Conservation (phyloP, 2,329 filamentous ascomycete genomes). For the Lachnum nothofagi region DNA sequence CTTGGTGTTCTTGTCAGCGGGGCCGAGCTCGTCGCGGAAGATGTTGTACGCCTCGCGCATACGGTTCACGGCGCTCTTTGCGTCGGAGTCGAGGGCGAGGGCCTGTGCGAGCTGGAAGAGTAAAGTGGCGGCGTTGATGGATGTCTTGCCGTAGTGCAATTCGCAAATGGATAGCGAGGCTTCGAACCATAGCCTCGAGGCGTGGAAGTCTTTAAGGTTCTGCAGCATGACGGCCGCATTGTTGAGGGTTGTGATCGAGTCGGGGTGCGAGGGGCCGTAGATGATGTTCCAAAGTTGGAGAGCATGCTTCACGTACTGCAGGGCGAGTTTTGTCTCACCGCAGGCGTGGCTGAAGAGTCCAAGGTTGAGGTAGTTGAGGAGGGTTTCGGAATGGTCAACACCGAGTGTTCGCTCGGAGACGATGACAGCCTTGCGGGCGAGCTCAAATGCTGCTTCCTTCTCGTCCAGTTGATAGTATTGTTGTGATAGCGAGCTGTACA, state of each 20-base stretch:
- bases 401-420: constrained; percentile 92
- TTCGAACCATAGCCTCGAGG: constrained; percentile 96
- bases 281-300: constrained; percentile 95
- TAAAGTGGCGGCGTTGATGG: constrained; percentile 88
- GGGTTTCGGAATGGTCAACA: constrained; percentile 87
- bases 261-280: constrained; percentile 87
- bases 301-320: constrained; percentile 85
- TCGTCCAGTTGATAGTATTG: constrained; percentile 97
- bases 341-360: constrained; percentile 89
- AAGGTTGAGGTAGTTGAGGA: constrained; percentile 93
- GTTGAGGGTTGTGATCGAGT: constrained; percentile 98
- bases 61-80: constrained; percentile 81
- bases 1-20: constrained; percentile 94
- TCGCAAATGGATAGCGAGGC: constrained; percentile 85
- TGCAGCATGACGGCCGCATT: constrained; percentile 99
- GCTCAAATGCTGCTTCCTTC: constrained; percentile 89
- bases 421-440: constrained; percentile 93
- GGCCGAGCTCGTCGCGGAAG: constrained; percentile 79
- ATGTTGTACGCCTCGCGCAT: constrained; percentile 98
- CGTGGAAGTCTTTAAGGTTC: constrained; percentile 86
- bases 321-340: constrained; percentile 82
- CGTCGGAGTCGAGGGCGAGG: constrained; percentile 89
- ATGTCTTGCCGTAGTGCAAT: constrained; percentile 80
- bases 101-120: constrained; percentile 97
- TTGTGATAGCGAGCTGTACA: constrained; percentile 93